Conservation (phyloP, 2,329 filamentous ascomycete species). For the Stachybotrys chlorohalonatus region DNA sequence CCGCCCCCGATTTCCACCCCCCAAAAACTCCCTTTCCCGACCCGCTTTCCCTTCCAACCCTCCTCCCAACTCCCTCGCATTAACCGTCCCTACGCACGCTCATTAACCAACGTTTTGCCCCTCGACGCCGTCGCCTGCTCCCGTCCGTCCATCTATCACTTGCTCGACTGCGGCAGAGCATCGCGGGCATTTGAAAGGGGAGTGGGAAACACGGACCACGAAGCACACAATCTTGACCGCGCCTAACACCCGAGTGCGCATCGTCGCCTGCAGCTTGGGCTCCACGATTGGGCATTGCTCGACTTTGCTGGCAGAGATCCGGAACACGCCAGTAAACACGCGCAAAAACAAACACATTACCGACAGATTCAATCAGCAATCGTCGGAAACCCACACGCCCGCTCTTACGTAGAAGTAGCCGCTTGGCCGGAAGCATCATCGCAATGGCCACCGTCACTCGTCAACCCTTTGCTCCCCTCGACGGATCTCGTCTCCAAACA, state of each 20-base stretch:
- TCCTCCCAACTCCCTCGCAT: background rate
- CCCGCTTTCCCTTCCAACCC: slow-evolving; percentile 3
- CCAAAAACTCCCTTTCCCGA: background rate
- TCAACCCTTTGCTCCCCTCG: slow-evolving; percentile 68
- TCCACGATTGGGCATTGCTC: background rate
- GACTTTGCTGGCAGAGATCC: background rate
- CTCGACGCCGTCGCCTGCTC: background rate
- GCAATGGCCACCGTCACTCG: slow-evolving; percentile 49
- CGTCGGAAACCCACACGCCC: background rate
- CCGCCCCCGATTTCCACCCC: background rate
- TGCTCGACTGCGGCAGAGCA: background rate
- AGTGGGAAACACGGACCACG: background rate
- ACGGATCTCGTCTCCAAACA: slow-evolving; percentile 59
- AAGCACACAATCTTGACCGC: background rate
- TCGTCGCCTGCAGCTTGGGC: background rate
- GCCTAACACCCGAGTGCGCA: background rate
- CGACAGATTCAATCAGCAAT: background rate
- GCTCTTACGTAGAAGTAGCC: background rate
- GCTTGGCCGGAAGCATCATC: slow-evolving; percentile 2
- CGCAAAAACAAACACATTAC: background rate
- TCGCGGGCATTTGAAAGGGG: too few relatives aligned
- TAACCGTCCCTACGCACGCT: background rate
- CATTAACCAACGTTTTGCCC: background rate
- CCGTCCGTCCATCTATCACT: background rate
- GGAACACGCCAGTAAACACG: background rate